phyloP scores from a whole-genome alignment of 345 rosid genomes.

The Mangifera indica region DNA sequence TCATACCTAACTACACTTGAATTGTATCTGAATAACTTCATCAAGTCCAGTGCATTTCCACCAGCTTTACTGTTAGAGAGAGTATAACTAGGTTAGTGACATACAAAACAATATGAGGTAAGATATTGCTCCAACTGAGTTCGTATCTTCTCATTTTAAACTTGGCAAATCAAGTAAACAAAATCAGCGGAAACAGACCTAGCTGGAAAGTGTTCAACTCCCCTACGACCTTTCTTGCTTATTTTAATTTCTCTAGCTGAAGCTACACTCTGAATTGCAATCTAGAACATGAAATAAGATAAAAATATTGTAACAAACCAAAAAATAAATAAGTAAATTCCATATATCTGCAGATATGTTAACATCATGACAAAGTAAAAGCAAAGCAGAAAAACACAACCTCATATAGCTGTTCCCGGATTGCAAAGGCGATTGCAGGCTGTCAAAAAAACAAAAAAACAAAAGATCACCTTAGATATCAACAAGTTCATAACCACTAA shows the following conservation, averaged over 20 bases:
- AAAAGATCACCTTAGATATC: neutral
- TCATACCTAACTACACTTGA: conserved; percentile 78
- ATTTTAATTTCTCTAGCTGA: conserved; percentile 84
- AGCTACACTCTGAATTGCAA: conserved; percentile 81
- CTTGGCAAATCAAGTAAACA: neutral
- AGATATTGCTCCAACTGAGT: neutral
- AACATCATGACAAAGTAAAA: neutral
- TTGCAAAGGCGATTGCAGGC: conserved; percentile 96
- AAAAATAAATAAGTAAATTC: neutral
- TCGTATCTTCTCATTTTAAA: neutral
- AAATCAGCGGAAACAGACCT: conserved; percentile 42
- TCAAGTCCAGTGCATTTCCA: conserved; percentile 72
- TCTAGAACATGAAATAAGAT: conserved; percentile 40
- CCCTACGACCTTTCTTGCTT: conserved; percentile 86
- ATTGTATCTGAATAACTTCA: conserved; percentile 84
- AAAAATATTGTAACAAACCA: conserved; percentile 11
- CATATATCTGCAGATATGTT: neutral
- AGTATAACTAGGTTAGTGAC: neutral
- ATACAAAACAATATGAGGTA: neutral
- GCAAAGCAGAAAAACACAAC: conserved; percentile 28
- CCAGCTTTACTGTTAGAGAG: conserved; percentile 60
- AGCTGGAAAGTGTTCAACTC: conserved; percentile 59
- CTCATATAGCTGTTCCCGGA: conserved; percentile 96
- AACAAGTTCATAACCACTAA: conserved; percentile 1
- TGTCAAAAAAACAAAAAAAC: conserved; percentile 33